Percentiles rank a stretch among this genome's conserved stretches.
These are phyloP conservation scores for Yarrowia galli DNA, from an alignment of 1,139 yeast species.

Conservation along the genomic window DNA sequence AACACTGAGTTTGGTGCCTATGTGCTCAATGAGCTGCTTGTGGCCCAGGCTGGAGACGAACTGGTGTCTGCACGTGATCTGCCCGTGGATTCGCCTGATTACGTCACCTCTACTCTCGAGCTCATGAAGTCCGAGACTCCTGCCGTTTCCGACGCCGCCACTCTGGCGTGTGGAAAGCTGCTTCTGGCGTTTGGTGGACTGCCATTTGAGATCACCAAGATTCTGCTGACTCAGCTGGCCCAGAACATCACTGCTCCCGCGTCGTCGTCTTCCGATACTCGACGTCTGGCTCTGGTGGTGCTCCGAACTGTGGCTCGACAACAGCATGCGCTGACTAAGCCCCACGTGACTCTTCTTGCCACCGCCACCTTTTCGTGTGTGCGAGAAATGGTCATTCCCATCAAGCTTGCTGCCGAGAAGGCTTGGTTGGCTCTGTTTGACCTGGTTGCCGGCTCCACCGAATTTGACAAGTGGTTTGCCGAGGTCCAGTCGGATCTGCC, in stretches of 20 bases:
- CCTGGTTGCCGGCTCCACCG: conserved; percentile 72
- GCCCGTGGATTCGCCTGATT: conserved; percentile 15
- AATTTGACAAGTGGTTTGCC: conserved; percentile 68
- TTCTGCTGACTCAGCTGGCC: conserved; percentile 61
- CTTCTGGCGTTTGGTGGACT: conserved; percentile 60
- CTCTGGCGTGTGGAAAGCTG: conserved; percentile 80
- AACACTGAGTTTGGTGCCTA: conserved; percentile 70
- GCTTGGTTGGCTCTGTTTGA: conserved; percentile 78
- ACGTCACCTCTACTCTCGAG: conserved; percentile 1
- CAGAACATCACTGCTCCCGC: conserved; percentile 59
- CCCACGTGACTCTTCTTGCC: conserved; percentile 64
- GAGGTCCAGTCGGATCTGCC: conserved; percentile 44
- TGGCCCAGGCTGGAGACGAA: conserved; percentile 58
- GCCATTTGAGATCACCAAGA: conserved; percentile 45
- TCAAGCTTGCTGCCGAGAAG: conserved; percentile 93
- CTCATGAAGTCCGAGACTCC: conserved; percentile 26
- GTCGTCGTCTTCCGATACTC: conserved; percentile 75
- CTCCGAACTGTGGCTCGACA: conserved; percentile 75
- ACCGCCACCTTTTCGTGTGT: conserved; percentile 83
- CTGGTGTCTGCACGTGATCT: conserved; percentile 13
- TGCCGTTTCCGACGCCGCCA: conserved; percentile 41
- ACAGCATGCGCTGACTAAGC: conserved; percentile 60
- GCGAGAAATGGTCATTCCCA: conserved; percentile 85
- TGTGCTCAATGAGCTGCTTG: conserved; percentile 77
- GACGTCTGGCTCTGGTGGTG: conserved; percentile 80